Evolutionary conservation across 1,284 basidiomycete species (phyloP), one percentile per base, ranked within the genome.

Genomic region (Cryptococcus sp.): DNA sequence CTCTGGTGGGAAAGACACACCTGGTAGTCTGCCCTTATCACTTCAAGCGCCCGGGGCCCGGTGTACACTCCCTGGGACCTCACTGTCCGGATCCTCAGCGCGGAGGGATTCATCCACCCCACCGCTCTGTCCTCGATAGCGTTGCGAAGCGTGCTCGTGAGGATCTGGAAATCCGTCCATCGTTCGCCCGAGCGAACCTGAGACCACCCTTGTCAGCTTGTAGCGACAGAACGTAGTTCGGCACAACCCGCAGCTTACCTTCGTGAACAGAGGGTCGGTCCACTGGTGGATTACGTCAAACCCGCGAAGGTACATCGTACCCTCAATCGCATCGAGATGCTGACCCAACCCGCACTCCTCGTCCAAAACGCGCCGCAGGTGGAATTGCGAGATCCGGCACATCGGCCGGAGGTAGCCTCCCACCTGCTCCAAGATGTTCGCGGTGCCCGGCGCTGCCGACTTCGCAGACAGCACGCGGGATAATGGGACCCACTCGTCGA

Each of bases 101-200:
- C 83, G 1, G 85, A 81, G 0, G 85, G 72, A 50, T 89, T 84
- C 56, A 91, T 83, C 84, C 85, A 87, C 54, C 78, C 75, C 16
- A 79, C 74, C 1, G 72, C 67, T 8, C 78, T 75, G 12, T 81
- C 76, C 59, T 84, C 82, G 37, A 87, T 80, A 13, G 85, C 80
- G 56, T 91, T 87, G 15, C 81, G 80, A 63, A 92, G 87, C 6
- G 86, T 83, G 37, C 83, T 85, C 62, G 91, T 91, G 44, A 93
- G 77, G 67, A 87, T 86, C 73, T 92, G 89, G 70, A 89, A 90
- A 71, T 92, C 89, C 38, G 79, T 80, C 91, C 90, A 93, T 16
- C 80, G 72, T 64, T 86, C 84, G 44, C 80, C 78, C 8, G 77
- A 77, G 59, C 88, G 85, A 81, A 90, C 89, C 89, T 91, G 60